Percentiles rank a stretch among this genome's conserved stretches.
Conservation (phyloP, 139 green algal genomes). For the Chlamydomonas sphaeroides region DNA sequence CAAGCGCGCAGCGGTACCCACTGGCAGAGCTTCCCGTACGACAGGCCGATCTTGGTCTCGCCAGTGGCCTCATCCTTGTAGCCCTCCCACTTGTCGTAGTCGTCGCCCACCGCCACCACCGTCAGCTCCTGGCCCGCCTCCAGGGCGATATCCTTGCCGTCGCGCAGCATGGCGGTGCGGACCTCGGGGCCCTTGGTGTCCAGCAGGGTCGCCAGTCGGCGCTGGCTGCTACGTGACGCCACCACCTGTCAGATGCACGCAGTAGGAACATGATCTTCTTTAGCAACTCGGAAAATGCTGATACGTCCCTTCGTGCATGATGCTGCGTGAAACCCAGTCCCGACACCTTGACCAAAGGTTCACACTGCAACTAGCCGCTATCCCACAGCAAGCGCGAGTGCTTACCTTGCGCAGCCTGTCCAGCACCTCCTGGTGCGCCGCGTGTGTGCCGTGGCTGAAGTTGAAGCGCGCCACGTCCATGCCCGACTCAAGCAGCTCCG, state of each 20-base stretch:
- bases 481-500: conserved; percentile 64
- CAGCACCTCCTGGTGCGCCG: conserved; percentile 68
- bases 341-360: too few species aligned
- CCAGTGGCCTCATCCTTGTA: conserved; percentile 54
- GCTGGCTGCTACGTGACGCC: background rate
- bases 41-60: conserved; percentile 61
- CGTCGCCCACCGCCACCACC: conserved; percentile 69
- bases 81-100: conserved; percentile 65
- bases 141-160: conserved; percentile 60
- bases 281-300: too few species aligned
- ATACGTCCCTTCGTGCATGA: too few species aligned
- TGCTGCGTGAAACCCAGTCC: too few species aligned
- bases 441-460: conserved; percentile 85
- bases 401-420: conserved; percentile 53
- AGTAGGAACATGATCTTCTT: too few species aligned
- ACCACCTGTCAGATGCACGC: background rate
- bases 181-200: conserved; percentile 69
- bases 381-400: background rate
- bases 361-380: background rate
- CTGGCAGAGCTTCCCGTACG: conserved; percentile 69
- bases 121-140: conserved; percentile 67
- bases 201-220: conserved; percentile 36
- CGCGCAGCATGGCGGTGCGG: conserved; percentile 69
- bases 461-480: conserved; percentile 86
- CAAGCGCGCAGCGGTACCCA: conserved; percentile 18